Base-by-base conservation (phyloP, 2,329 filamentous ascomycete species). In the Laburnicola sp. region DNA sequence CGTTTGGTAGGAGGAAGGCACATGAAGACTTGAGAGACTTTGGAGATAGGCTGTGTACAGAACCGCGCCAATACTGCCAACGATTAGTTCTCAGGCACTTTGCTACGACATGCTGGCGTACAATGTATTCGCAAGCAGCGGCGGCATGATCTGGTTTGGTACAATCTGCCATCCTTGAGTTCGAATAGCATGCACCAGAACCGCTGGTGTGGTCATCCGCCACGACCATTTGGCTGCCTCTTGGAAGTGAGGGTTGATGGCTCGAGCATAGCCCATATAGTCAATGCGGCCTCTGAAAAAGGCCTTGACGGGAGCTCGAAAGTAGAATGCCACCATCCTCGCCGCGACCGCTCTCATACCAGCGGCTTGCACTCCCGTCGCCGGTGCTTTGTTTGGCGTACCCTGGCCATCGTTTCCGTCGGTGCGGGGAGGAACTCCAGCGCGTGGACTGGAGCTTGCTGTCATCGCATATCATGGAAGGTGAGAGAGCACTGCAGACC, bases 211-310 rank as follows among this genome's bases (percentile, higher is more conserved):
- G 0, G 86, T 89, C 64, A 83, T 81, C 47, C 82, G 78, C 71
- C 86, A 81, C 43, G 82, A 84, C 83, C 83, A 86, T 50, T 70
- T 64, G 26, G 75, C 70, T 23, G 75, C 70, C 36, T 75, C 72
- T 52, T 77, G 70, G 8, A 79, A 73, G 58, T 78, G 76, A 6
- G 84, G 84, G 59, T 83, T 84, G 64, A 86, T 83, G 51, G 83
- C 83, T 69, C 82, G 74, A 25, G 83, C 83, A 74, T 85, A 85
- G 48, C 82, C 82, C 53, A 80, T 80, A 69, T 91, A 96, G 77
- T 97, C 92, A 57, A 97, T 91, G 51, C 92, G 80, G 1, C 89
- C 92, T 54, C 90, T 84, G 75, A 97, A 96, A 70, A 97, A 97
- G 11, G 91, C 89, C 74, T 96, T 96, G 46, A 91, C 88, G 0